Conservation (phyloP, 768 basidiomycete genomes). For the Lactarius hatsudake region DNA sequence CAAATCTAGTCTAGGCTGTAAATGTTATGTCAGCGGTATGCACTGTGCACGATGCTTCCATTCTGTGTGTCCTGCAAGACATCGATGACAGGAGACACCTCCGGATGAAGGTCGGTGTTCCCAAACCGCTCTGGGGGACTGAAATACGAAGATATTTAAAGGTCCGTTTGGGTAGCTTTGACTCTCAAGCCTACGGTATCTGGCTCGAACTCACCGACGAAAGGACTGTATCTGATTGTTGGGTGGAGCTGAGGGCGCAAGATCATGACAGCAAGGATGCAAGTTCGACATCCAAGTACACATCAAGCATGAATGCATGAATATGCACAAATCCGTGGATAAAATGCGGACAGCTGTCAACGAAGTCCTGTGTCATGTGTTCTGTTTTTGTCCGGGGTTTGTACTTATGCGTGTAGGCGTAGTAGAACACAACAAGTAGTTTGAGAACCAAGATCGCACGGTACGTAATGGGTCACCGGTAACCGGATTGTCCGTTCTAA, state of each 20-base stretch:
- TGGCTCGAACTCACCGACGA: not conserved
- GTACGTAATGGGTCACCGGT: not conserved
- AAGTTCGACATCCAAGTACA: not conserved
- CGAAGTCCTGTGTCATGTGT: not conserved
- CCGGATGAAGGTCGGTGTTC: not conserved
- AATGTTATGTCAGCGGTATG: not conserved
- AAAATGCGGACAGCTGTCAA: not conserved
- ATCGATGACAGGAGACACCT: not conserved
- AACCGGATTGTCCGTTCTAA: not conserved
- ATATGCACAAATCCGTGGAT: not conserved
- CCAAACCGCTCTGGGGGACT: not conserved
- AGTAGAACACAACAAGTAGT: not conserved
- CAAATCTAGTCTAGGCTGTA: not conserved
- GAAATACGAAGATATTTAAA: not conserved
- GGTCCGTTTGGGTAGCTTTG: not conserved
- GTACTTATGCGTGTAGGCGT: not conserved
- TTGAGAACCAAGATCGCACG: not conserved
- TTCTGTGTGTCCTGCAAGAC: not conserved
- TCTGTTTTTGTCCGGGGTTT: not conserved
- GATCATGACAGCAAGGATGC: not conserved
- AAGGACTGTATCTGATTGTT: not conserved
- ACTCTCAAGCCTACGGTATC: not conserved
- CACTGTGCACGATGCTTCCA: not conserved
- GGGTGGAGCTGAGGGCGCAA: not conserved
- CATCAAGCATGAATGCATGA: not conserved